Percentiles rank a stretch among this genome's conserved stretches.
Evolutionary conservation across 2,329 filamentous ascomycete genomes (phyloP).

Genomic region (Dryadomyces quercus-mongolicae): DNA sequence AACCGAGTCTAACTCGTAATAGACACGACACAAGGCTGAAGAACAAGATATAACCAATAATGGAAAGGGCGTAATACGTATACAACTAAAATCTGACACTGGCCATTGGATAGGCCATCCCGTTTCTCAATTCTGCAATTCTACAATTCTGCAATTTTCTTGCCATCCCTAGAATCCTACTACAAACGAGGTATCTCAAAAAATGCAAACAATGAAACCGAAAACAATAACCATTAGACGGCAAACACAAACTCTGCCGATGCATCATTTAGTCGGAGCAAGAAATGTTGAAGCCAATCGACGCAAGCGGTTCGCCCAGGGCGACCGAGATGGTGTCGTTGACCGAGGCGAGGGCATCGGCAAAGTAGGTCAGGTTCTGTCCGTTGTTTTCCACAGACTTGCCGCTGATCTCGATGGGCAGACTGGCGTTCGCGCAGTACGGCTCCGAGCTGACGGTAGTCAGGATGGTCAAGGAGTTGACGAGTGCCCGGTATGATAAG

Average conservation of each 20-base stretch:
- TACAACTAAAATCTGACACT: too few relatives aligned
- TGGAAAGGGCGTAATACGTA: too few relatives aligned
- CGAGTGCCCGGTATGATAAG: conserved; percentile 39
- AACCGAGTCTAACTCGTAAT: too few relatives aligned
- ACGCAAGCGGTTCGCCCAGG: conserved; percentile 30
- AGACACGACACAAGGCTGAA: too few relatives aligned
- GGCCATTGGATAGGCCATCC: too few relatives aligned
- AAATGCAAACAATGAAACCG: background rate
- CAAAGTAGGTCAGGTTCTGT: conserved; percentile 42
- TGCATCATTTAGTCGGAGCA: conserved; percentile 4
- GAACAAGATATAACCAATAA: too few relatives aligned
- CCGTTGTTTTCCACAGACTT: conserved; percentile 38
- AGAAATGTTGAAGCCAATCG: conserved; percentile 17
- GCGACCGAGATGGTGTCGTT: conserved; percentile 41
- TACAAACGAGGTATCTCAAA: background rate
- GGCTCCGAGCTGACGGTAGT: conserved; percentile 25
- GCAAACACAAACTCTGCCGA: background rate
- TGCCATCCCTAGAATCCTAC: too few relatives aligned
- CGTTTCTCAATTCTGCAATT: too few relatives aligned
- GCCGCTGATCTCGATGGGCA: conserved; percentile 44
- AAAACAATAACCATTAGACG: background rate
- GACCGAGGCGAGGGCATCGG: conserved; percentile 37
- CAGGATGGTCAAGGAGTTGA: conserved; percentile 38
- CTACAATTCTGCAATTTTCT: too few relatives aligned
- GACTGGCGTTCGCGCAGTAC: conserved; percentile 40